A percentile compares a stretch with the other conserved stretches of the same genome.
Evolutionary conservation across 192 early-diverging fungal species (phyloP).

Genomic region (Chytriomyces hyalinus): DNA sequence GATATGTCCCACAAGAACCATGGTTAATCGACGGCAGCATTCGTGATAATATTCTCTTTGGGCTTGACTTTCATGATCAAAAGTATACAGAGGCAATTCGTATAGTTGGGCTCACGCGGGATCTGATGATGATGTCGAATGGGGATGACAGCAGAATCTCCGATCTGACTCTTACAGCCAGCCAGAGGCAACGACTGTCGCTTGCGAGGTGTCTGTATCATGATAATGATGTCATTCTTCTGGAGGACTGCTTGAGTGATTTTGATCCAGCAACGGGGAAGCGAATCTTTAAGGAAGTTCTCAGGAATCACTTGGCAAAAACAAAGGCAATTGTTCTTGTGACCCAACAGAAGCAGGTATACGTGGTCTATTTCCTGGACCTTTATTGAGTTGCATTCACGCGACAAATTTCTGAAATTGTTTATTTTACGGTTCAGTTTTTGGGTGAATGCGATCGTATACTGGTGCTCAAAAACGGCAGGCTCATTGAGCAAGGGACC

Average conservation of each 20-base stretch:
- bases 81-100: slow-evolving; percentile 67
- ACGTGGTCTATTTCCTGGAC: slow-evolving; percentile 1
- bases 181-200: slow-evolving; percentile 50
- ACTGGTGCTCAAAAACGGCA: slow-evolving; percentile 71
- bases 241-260: slow-evolving; percentile 70
- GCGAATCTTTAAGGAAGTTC: slow-evolving; percentile 49
- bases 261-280: slow-evolving; percentile 53
- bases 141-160: slow-evolving; percentile 35
- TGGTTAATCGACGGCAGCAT: slow-evolving; percentile 76
- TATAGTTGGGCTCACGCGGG: slow-evolving; percentile 70
- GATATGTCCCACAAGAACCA: slow-evolving; percentile 72
- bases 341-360: slow-evolving; percentile 68
- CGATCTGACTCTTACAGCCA: slow-evolving; percentile 49
- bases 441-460: slow-evolving; percentile 61
- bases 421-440: slow-evolving; percentile 52
- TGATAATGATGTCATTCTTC: slow-evolving; percentile 68
- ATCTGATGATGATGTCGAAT: slow-evolving; percentile 61
- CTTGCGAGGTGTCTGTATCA: slow-evolving; percentile 65
- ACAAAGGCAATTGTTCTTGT: slow-evolving; percentile 69
- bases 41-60: slow-evolving; percentile 84
- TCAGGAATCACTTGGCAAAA: slow-evolving; percentile 43
- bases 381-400: slow-evolving; percentile 19
- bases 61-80: slow-evolving; percentile 62
- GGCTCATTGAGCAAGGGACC: slow-evolving; percentile 61
- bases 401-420: neutral